phyloP scores from a whole-genome alignment of 148 eudicot species.

The Selenicereus undatus region DNA sequence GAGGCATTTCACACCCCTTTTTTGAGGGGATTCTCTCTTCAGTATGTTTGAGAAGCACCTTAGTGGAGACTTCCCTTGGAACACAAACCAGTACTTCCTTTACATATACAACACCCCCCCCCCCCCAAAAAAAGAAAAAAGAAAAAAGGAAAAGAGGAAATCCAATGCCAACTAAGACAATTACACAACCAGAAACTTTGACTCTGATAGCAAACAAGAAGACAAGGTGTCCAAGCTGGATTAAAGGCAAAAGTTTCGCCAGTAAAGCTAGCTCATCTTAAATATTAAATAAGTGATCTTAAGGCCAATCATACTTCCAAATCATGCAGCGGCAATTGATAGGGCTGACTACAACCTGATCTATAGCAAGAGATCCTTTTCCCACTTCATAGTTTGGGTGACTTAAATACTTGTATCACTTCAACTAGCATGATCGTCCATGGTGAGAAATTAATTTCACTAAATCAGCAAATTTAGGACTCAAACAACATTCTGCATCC shows the following conservation, averaged over 20 bases:
- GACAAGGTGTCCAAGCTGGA: not conserved
- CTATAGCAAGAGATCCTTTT: not conserved
- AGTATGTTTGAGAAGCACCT: not conserved
- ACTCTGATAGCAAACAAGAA: not conserved
- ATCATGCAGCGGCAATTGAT: not conserved
- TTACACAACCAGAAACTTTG: not conserved
- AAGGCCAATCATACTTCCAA: not conserved
- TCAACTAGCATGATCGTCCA: not conserved
- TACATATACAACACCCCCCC: not conserved
- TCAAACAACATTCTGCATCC: not conserved
- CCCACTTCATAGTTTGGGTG: not conserved
- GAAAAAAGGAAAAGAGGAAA: no score
- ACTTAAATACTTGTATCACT: not conserved
- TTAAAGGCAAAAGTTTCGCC: not conserved
- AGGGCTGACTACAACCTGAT: not conserved
- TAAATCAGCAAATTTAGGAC: not conserved
- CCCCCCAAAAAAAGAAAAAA: no score
- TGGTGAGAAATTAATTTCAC: not conserved
- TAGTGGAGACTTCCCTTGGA: not conserved
- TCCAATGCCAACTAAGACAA: not conserved
- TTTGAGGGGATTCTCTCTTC: not conserved
- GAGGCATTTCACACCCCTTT: not conserved
- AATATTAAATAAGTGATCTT: not conserved
- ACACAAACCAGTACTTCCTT: not conserved
- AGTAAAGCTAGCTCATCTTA: not conserved